A percentile compares a stretch with the other conserved stretches of the same genome.
These are phyloP conservation scores for Alternaria novae-zelandiae DNA, from an alignment of 2,329 filamentous ascomycete species.

Conservation along the genomic window DNA sequence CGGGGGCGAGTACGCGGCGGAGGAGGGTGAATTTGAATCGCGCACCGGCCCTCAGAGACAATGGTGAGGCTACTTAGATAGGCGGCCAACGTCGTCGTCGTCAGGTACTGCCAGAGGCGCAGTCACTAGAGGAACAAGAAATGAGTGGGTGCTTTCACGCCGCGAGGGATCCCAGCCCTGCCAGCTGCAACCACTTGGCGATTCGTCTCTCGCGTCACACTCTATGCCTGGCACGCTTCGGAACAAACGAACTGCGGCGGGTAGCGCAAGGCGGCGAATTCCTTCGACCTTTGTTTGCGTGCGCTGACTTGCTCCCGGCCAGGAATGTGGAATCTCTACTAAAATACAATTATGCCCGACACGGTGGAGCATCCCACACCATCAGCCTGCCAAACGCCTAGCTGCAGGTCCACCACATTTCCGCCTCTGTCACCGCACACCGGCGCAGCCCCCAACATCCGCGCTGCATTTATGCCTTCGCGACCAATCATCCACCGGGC, in stretches of 20 bases:
- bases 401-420: constrained; percentile 9
- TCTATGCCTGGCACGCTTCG: background rate
- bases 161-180: constrained; percentile 13
- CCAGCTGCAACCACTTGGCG: constrained; percentile 4
- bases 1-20: constrained; percentile 13
- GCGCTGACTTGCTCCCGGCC: background rate
- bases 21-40: constrained; percentile 1
- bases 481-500: constrained; percentile 4
- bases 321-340: background rate
- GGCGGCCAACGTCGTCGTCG: constrained; percentile 8
- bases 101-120: constrained; percentile 9
- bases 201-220: background rate
- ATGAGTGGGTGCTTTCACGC: constrained; percentile 10
- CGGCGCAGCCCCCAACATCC: background rate
- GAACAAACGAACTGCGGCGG: background rate
- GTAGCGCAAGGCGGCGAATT: background rate
- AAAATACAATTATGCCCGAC: background rate
- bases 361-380: background rate
- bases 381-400: constrained; percentile 6
- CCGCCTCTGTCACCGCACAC: constrained; percentile 3
- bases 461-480: constrained; percentile 3
- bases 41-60: constrained; percentile 5
- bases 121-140: constrained; percentile 8
- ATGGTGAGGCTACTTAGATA: background rate
- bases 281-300: background rate